Evolutionary conservation across 345 rosid genomes (phyloP).

Genomic region (Gossypium rotundifolium): DNA sequence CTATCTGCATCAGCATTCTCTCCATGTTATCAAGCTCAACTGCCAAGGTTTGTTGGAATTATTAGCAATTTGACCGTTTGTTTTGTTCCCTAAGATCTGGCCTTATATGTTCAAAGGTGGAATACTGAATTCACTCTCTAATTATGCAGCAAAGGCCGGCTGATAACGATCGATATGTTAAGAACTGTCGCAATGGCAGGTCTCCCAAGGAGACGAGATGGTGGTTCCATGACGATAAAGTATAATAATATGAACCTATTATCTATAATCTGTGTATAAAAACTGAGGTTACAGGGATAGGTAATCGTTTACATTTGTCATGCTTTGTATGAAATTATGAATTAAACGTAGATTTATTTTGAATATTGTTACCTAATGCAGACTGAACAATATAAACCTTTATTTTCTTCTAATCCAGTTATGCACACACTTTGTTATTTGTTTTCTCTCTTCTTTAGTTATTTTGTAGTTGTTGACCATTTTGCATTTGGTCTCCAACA

Average conservation of each 20-base stretch:
- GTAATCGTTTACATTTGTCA: not conserved
- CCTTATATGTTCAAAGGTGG: not conserved
- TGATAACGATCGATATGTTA: constrained; percentile 68
- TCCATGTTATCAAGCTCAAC: constrained; percentile 72
- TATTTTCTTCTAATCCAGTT: not conserved
- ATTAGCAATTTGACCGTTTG: not conserved
- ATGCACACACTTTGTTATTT: too few relatives aligned
- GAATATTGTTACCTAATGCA: constrained; percentile 3
- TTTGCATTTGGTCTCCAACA: too few relatives aligned
- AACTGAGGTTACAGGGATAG: not conserved
- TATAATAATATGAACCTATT: constrained; percentile 15
- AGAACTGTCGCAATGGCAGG: constrained; percentile 72
- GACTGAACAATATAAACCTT: not conserved
- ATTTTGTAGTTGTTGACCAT: too few relatives aligned
- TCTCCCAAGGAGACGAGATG: constrained; percentile 89
- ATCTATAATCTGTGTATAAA: constrained; percentile 2
- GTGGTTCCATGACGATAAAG: constrained; percentile 92
- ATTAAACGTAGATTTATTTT: constrained; percentile 7
- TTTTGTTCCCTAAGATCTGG: not conserved
- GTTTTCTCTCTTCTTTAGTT: too few relatives aligned
- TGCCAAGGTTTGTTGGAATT: constrained; percentile 40
- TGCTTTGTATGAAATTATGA: constrained; percentile 11
- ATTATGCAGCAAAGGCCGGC: constrained; percentile 60
- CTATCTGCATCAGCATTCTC: constrained; percentile 71
- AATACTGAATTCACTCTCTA: not conserved